These are phyloP conservation scores for Atkinsonella texensis DNA, from an alignment of 2,329 filamentous ascomycete genomes.

Conservation along the genomic window DNA sequence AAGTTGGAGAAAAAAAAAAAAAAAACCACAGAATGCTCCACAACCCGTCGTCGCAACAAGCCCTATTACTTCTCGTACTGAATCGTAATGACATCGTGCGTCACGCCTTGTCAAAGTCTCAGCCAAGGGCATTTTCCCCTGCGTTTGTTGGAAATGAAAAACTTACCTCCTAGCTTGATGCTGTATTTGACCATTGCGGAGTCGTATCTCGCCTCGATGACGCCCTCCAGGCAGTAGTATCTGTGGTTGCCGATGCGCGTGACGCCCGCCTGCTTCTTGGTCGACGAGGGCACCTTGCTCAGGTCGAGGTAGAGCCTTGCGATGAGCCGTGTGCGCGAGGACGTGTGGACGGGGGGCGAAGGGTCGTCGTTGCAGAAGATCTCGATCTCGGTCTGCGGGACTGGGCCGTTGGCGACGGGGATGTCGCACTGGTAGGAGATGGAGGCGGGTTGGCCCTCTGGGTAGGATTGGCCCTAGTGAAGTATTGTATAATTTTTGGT, in stretches of 20 bases:
- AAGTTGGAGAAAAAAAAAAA: too few species aligned
- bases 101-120: neutral
- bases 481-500: neutral
- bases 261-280: constrained; percentile 18
- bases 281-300: constrained; percentile 20
- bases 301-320: constrained; percentile 25
- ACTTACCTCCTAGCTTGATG: constrained; percentile 25
- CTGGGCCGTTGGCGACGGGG: constrained; percentile 21
- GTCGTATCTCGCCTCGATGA: constrained; percentile 25
- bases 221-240: constrained; percentile 25
- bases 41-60: too few species aligned
- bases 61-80: too few species aligned
- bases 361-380: constrained; percentile 23
- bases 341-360: constrained; percentile 19
- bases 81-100: too few species aligned
- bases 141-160: neutral
- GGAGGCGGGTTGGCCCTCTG: constrained; percentile 21
- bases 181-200: constrained; percentile 26
- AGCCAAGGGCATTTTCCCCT: neutral
- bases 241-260: constrained; percentile 23
- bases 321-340: constrained; percentile 17
- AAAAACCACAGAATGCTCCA: too few species aligned
- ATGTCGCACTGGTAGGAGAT: constrained; percentile 28
- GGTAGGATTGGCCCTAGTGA: constrained; percentile 24
- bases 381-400: constrained; percentile 25